Evolutionary conservation across 2,329 filamentous ascomycete species (phyloP), one percentile per base, ranked within the genome.

Genomic region (Fusarium beomiforme): DNA sequence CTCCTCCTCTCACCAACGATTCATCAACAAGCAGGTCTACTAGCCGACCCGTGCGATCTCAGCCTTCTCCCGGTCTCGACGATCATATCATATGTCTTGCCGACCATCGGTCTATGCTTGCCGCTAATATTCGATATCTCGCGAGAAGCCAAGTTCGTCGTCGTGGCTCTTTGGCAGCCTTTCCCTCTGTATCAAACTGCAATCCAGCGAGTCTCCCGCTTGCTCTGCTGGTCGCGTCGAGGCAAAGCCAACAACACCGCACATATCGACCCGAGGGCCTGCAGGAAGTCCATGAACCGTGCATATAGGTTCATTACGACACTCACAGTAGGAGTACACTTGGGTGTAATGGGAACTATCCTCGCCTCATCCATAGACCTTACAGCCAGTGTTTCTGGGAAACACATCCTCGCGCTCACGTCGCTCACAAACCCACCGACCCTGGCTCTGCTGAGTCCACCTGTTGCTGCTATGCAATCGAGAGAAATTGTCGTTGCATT

Each of bases 401-500:
- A 41, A 1, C 66, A 72, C 4, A 68, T 74, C 5, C 54, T 74
- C 2, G 59, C 62, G 5, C 59, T 67, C 3, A 74, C 71, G 4
- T 74, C 71, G 0, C 53, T 74, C 5, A 44, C 58, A 0, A 37
- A 42, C 10, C 66, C 71, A 2, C 71, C 71, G 4, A 72, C 71
- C 17, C 49, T 72, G 12, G 67, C 66, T 6, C 10, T 74, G 2
- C 24, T 73, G 1, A n/a, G 39, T 26, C 60, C 72, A 2, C 62
- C 72, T 1, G 49, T 74, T 8, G 49, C 67, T 2, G 58, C 44
- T 1, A 26, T 56, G 6, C 26, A 62, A n/a, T 59, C 66, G 0
- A 62, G 72, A 16, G 63, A 59, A 19, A 64, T 74, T 13, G 71
- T 74, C 2, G 72, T 74, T 2, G 68, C 69, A 0, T 74, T 74